Base-by-base conservation (phyloP, 2,329 filamentous ascomycete species). In the Trichoderma brevicompactum region DNA sequence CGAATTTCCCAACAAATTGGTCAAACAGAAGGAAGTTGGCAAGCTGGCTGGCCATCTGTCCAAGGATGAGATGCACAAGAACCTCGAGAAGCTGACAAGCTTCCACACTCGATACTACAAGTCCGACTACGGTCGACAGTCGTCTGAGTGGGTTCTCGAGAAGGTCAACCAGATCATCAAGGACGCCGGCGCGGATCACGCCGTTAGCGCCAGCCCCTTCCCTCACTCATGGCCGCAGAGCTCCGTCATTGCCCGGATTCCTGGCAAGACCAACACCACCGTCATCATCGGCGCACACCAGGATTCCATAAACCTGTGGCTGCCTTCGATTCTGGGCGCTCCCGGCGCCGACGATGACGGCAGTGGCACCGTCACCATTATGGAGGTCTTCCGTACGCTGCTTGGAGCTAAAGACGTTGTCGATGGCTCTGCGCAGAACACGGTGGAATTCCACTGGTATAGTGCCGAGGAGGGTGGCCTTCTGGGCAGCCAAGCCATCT, bases 301-400 rank as follows among this genome's bases (percentile, higher is more conserved):
- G 76, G 94, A 98, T 77, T 96, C 92, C 72, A 96, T 97, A 79
- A 98, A 98, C 79, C 83, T 97, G 52, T 96, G 92, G 80, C 79
- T 97, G 12, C 94, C 94, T 0, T 92, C 90, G 2, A 82, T 96
- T 41, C 84, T 97, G 40, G 86, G 91, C 13, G 94, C 94, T 0
- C 94, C 94, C 0, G 94, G 94, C 52, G 94, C 94, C n/a, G 95
- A 98, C 71, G 94, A 98, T 71, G 94, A 97, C 74, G 94, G 94
- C 68, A 93, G 90, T 70, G 93, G 93, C 65, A 95, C 93, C 2
- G 92, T 98, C 19, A 98, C 94, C 9, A 98, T 97, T 70, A 86
- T 98, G 61, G 94, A 99, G 79, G 92, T 93, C 3, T 86, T 99
- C 74, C 87, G 92, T 41, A 89, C 92, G 49, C 83, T 98, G 7